Evolutionary conservation across 495 filamentous ascomycete genomes (phyloP).

Genomic region (Penicillium daleae): DNA sequence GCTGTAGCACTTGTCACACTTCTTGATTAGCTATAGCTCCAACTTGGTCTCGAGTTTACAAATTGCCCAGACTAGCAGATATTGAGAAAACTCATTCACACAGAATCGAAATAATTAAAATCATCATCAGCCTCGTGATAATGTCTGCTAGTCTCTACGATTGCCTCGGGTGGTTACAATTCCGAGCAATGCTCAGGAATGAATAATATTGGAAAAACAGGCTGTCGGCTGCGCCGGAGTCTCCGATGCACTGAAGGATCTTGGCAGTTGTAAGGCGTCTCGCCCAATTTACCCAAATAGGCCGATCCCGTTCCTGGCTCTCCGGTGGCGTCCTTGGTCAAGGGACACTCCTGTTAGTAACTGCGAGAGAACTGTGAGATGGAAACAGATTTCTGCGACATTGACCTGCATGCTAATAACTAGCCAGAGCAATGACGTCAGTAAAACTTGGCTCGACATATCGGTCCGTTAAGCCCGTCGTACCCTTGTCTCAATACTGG

Average conservation of each 20-base stretch:
- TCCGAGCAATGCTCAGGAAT: neutral
- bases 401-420: neutral
- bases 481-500: neutral
- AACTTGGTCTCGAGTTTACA: neutral
- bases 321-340: neutral
- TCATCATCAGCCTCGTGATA: neutral
- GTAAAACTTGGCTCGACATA: neutral
- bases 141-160: neutral
- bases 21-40: neutral
- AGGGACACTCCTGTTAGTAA: neutral
- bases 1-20: neutral
- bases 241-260: neutral
- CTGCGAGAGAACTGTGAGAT: neutral
- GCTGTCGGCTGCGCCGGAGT: neutral
- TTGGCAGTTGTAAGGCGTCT: neutral
- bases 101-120: neutral
- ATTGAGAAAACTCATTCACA: neutral
- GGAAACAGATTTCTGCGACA: neutral
- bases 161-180: neutral
- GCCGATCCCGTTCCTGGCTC: neutral
- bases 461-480: neutral
- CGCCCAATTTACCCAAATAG: neutral
- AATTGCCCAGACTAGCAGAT: neutral
- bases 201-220: neutral
- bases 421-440: neutral